phyloP scores from a whole-genome alignment of 805 yeast species.

The Saccharomycopsis fermentans region DNA sequence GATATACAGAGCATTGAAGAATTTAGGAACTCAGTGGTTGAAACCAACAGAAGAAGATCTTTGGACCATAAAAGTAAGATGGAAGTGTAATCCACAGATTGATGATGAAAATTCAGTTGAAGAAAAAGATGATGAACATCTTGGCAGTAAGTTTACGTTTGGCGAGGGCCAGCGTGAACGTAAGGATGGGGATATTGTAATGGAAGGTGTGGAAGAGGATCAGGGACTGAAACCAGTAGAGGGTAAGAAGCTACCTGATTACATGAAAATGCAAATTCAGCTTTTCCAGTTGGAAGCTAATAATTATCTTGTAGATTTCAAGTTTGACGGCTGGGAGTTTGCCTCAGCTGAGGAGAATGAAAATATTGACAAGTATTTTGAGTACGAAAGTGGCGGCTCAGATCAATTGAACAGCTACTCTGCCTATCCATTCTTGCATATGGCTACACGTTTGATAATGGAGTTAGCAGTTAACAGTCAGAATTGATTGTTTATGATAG shows the following conservation, averaged over 20 bases:
- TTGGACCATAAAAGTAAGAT: conserved; percentile 92
- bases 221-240: background rate
- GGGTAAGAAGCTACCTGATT: conserved; percentile 38
- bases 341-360: conserved; percentile 14
- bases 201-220: conserved; percentile 14
- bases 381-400: conserved; percentile 22
- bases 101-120: conserved; percentile 4
- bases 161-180: conserved; percentile 1
- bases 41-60: conserved; percentile 88
- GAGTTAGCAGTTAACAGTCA: conserved; percentile 94
- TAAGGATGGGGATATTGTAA: conserved; percentile 16
- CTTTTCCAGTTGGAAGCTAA: conserved; percentile 92
- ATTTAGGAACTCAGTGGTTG: conserved; percentile 95
- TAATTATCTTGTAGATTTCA: conserved; percentile 91
- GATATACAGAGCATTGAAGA: conserved; percentile 85
- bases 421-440: conserved; percentile 89
- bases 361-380: conserved; percentile 15
- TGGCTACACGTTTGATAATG: conserved; percentile 89
- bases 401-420: conserved; percentile 85
- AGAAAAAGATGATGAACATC: conserved; percentile 5
- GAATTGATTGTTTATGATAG: background rate
- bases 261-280: conserved; percentile 96
- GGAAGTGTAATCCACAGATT: conserved; percentile 51
- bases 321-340: conserved; percentile 95
- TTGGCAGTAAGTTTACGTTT: conserved; percentile 15